Conservation (phyloP, 179 eudicot genomes). For the Silene noctiflora region DNA sequence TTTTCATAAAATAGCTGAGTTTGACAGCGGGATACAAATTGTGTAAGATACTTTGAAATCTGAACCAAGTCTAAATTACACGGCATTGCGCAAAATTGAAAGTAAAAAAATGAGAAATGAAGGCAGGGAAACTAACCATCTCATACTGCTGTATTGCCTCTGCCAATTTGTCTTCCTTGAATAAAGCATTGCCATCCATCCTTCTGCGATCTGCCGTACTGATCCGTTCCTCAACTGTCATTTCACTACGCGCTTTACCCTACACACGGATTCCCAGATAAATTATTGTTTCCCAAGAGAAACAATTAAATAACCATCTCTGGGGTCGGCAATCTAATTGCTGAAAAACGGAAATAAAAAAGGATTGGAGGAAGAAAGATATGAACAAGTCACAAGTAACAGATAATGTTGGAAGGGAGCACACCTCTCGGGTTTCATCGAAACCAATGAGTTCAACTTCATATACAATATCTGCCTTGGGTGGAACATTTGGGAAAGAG, state of each 20-base stretch:
- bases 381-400: background rate
- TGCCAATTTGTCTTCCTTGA: slow-evolving; percentile 85
- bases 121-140: slow-evolving; percentile 52
- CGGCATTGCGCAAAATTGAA: background rate
- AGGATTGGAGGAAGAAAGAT: background rate
- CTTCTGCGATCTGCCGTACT: slow-evolving; percentile 87
- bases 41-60: background rate
- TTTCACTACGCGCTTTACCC: slow-evolving; percentile 96
- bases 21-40: background rate
- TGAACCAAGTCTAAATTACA: background rate
- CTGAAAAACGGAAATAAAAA: background rate
- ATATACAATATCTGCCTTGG: slow-evolving; percentile 78
- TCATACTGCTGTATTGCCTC: slow-evolving; percentile 99
- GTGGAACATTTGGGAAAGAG: slow-evolving; percentile 98
- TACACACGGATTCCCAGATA: slow-evolving; percentile 17
- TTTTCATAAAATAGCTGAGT: background rate
- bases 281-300: background rate
- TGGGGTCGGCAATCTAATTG: background rate
- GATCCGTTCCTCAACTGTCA: slow-evolving; percentile 98
- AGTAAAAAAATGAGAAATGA: slow-evolving; percentile 1
- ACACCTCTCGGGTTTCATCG: slow-evolving; percentile 90
- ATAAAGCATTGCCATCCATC: slow-evolving; percentile 95
- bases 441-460: slow-evolving; percentile 96
- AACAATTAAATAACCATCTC: background rate
- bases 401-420: background rate